Evolutionary conservation across 139 green algal genomes (phyloP).

Genomic region (Spirogloea muscicola): DNA sequence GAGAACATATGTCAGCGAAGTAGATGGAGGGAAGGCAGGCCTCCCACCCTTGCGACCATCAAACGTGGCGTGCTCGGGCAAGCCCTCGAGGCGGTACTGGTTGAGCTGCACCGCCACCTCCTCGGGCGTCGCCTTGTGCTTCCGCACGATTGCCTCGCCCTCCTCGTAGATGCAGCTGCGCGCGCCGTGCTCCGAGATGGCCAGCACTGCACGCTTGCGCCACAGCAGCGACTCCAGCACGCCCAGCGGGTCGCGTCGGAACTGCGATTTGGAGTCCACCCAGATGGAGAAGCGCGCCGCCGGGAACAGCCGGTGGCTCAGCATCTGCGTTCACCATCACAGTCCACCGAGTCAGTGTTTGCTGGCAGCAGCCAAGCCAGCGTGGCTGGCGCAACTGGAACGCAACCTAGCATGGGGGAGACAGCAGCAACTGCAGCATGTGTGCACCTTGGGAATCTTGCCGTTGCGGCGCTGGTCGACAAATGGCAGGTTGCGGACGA

Average conservation of each 20-base stretch:
- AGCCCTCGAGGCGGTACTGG: slow-evolving; percentile 26
- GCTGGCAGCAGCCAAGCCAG: too few species aligned
- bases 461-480: slow-evolving; percentile 37
- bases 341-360: too few species aligned
- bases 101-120: slow-evolving; percentile 36
- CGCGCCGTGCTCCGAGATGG: slow-evolving; percentile 34
- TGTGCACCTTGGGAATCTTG: slow-evolving; percentile 32
- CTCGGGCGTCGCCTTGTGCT: slow-evolving; percentile 34
- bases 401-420: too few species aligned
- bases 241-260: slow-evolving; percentile 29
- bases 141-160: slow-evolving; percentile 35
- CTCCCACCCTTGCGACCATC: slow-evolving; percentile 17
- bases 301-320: slow-evolving; percentile 32
- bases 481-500: slow-evolving; percentile 35
- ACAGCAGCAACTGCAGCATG: too few species aligned
- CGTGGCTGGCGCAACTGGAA: too few species aligned
- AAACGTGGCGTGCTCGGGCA: slow-evolving; percentile 28
- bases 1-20: too few species aligned
- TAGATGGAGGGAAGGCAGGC: too few species aligned
- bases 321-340: too few species aligned
- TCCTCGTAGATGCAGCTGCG: slow-evolving; percentile 28
- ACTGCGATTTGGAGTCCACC: slow-evolving; percentile 43
- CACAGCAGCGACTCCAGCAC: slow-evolving; percentile 36
- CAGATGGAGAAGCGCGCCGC: slow-evolving; percentile 31
- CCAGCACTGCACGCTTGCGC: slow-evolving; percentile 6